Percentiles rank a stretch among this genome's conserved stretches.
These are phyloP conservation scores for Hanseniaspora jakobsenii DNA, from an alignment of 805 yeast species.

Conservation along the genomic window DNA sequence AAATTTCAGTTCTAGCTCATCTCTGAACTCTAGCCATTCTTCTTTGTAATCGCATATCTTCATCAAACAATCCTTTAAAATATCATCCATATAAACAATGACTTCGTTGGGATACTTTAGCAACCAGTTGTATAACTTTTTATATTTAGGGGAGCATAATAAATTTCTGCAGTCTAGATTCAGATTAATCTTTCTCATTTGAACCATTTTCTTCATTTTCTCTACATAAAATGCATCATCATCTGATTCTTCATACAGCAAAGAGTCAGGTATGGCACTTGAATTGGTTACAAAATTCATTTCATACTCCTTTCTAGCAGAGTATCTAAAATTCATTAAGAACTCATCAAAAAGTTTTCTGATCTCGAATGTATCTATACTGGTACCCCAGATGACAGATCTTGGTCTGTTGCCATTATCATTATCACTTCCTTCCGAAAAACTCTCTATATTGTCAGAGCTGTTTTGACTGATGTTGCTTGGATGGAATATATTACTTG, in stretches of 20 bases:
- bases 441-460: slow-evolving; percentile 20
- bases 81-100: slow-evolving; percentile 94
- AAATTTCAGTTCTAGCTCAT: slow-evolving; percentile 64
- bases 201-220: slow-evolving; percentile 60
- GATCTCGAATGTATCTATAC: slow-evolving; percentile 83
- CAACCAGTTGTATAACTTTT: slow-evolving; percentile 70
- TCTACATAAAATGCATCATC: slow-evolving; percentile 64
- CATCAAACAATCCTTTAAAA: slow-evolving; percentile 79
- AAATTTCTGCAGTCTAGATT: slow-evolving; percentile 76
- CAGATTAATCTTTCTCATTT: slow-evolving; percentile 66
- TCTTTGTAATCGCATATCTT: slow-evolving; percentile 49
- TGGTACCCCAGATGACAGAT: slow-evolving; percentile 96
- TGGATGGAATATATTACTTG: slow-evolving; percentile 7
- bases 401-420: slow-evolving; percentile 44
- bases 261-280: slow-evolving; percentile 29
- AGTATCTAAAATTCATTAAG: slow-evolving; percentile 68
- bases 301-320: slow-evolving; percentile 47
- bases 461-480: slow-evolving; percentile 15
- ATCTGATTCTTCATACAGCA: slow-evolving; percentile 30
- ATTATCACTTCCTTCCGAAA: slow-evolving; percentile 19
- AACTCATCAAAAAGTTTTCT: slow-evolving; percentile 70
- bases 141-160: slow-evolving; percentile 60
- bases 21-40: slow-evolving; percentile 35
- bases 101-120: slow-evolving; percentile 93
- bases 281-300: slow-evolving; percentile 27